Conservation (phyloP, 2,329 filamentous ascomycete species). For the Pseudonectria buxi region DNA sequence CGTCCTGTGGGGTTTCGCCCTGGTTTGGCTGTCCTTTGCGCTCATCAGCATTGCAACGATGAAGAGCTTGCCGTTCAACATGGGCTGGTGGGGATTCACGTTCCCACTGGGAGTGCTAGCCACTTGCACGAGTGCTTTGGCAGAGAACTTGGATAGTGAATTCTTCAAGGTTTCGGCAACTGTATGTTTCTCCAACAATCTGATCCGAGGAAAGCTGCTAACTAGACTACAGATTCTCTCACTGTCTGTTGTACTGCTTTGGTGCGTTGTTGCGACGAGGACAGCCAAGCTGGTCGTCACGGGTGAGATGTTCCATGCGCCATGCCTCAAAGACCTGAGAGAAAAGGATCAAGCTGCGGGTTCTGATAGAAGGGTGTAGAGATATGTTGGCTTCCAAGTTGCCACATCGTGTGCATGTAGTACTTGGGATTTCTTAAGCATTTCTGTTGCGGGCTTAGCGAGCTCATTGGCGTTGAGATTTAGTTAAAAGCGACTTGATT, state of each 20-base stretch:
- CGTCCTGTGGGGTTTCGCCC: conserved; percentile 39
- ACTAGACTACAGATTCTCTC: conserved; percentile 31
- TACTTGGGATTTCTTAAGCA: too few species aligned
- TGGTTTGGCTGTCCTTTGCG: conserved; percentile 38
- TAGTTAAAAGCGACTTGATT: too few species aligned
- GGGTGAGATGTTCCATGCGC: conserved; percentile 39
- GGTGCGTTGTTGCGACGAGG: conserved; percentile 33
- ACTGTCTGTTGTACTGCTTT: conserved; percentile 34
- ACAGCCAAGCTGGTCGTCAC: conserved; percentile 32
- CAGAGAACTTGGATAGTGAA: conserved; percentile 33
- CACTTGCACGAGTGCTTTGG: conserved; percentile 34
- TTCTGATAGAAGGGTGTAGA: conserved; percentile 22
- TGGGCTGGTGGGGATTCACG: conserved; percentile 43
- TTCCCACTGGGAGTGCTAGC: conserved; percentile 41
- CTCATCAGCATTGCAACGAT: conserved; percentile 35
- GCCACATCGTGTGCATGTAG: too few species aligned
- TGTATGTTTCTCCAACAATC: conserved; percentile 15
- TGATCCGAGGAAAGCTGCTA: conserved; percentile 1
- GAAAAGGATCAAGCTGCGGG: conserved; percentile 25
- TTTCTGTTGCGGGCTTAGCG: too few species aligned
- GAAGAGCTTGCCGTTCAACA: conserved; percentile 37
- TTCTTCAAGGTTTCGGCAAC: conserved; percentile 37
- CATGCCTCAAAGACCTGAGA: conserved; percentile 33
- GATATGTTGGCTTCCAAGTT: too few species aligned
- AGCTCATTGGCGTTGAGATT: too few species aligned